Evolutionary conservation across 495 filamentous ascomycete species (phyloP).

Genomic region (Cercophora newfieldiana): DNA sequence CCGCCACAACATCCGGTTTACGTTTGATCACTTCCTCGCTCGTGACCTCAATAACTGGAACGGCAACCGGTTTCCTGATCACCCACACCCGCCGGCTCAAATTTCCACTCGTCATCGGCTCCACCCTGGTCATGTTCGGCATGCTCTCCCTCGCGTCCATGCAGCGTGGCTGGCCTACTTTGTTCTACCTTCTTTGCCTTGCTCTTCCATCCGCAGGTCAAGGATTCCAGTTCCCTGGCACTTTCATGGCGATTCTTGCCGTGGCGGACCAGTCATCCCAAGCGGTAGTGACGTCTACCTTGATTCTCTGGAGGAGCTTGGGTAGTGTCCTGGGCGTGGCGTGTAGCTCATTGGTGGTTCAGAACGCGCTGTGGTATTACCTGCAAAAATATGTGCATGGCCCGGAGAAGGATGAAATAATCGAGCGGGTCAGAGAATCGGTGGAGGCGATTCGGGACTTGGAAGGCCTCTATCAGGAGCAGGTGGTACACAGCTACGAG

Average conservation of each 20-base stretch:
- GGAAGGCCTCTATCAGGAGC: conserved; percentile 34
- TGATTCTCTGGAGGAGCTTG: conserved; percentile 66
- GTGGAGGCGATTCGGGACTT: conserved; percentile 47
- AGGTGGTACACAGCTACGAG: conserved; percentile 62
- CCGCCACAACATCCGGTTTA: conserved; percentile 69
- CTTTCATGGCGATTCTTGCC: conserved; percentile 68
- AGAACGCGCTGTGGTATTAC: conserved; percentile 65
- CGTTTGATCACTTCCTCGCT: conserved; percentile 64
- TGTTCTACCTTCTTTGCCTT: conserved; percentile 62
- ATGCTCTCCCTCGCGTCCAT: conserved; percentile 50
- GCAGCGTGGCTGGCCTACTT: conserved; percentile 53
- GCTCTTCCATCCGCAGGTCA: conserved; percentile 61
- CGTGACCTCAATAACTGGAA: conserved; percentile 58
- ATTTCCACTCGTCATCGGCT: conserved; percentile 60
- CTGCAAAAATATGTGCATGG: conserved; percentile 59
- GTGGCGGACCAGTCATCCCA: conserved; percentile 68
- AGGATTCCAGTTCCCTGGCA: conserved; percentile 64
- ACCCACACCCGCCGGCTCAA: conserved; percentile 64
- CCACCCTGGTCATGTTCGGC: conserved; percentile 57
- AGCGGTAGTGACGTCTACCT: conserved; percentile 70
- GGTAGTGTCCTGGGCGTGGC: conserved; percentile 73
- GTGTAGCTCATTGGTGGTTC: conserved; percentile 69
- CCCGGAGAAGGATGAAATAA: conserved; percentile 39
- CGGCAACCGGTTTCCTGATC: conserved; percentile 69
- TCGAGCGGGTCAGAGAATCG: conserved; percentile 40